Evolutionary conservation across 306 rosid genomes (phyloP), one percentile per base, ranked within the genome.

Genomic region (Casuarina glauca): DNA sequence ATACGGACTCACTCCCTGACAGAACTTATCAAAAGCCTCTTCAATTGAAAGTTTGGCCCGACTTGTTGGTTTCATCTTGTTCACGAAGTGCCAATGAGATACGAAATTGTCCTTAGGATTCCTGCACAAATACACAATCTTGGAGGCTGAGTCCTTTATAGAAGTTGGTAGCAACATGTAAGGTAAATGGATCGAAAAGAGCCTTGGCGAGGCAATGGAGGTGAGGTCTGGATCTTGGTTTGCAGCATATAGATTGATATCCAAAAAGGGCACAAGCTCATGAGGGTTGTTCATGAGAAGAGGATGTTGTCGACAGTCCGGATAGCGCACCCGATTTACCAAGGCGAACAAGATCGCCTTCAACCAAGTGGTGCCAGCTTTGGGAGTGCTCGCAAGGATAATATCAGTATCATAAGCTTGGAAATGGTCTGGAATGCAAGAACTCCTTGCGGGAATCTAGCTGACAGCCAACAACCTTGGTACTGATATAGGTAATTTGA

Each of bases 341-440:
- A 48, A 9, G 51, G 51, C 73, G 54, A 87, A 87, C 5, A 58
- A 4, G 4, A 84, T 45, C 8, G 88, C 85, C 71, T 84, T 82
- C 6, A 84, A 77, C 90, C 90, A 87, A 11, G 86, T 87, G 69
- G 85, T 84, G 32, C 90, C 88, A 1, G 83, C 60, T 72, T 84
- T 87, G 11, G 84, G 88, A 62, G 26, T 26, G 19, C 80, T 62
- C 11, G 75, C 81, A 9, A 84, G 86, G 78, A 87, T 4, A 41
- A 87, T 57, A 70, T 84, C 90, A 0, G 80, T 19, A 11, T 81
- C 13, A 46, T 46, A 12, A 46, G 12, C 50, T 46, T 46, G 50
- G 13, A 46, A 46, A 12, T 46, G 50, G 15, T 76, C 35, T 84
- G 82, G 66, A 62, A 67, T 0, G 81, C 6, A 1, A 86, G 50